Evolutionary conservation across 352 stramenopile species (phyloP), one percentile per base, ranked within the genome.

Genomic region (Globisporangium ultimum): DNA sequence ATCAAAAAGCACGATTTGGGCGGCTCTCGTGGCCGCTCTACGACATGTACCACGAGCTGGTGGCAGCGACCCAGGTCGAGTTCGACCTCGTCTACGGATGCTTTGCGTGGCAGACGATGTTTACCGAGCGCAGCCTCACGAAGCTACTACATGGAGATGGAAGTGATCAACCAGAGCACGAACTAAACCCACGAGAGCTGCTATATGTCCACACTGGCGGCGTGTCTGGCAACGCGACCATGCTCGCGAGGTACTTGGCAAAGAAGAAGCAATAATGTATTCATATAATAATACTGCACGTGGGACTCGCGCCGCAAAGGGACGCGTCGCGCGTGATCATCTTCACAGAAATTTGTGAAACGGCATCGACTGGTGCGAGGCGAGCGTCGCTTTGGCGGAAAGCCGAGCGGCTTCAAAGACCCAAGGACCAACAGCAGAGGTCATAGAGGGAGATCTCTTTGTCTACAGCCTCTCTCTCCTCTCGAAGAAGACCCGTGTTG

Each of bases 171-270:
- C 28, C 7, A 36, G 28, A 36, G 28, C 28, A 36, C 4, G 28
- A 36, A 1, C 28, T 0, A 10, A 8, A 36, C 3, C 14, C 40
- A 56, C 66, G 80, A 6, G 70, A 92, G 55, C 50, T 95, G 17
- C 51, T 95, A 21, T 95, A 95, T 60, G 60, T 95, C 12, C 86
- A 95, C 68, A 91, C 82, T 0, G 86, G 86, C 38, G 86, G 86
- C 11, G 74, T 85, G 0, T 87, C 76, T 0, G 86, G 86, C 9
- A 95, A 95, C 57, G 53, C 65, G 28, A 84, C 74, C 13, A 93
- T 93, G 80, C 59, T 93, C 18, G 75, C 67, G 10, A 70, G 86
- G 34, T 95, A 93, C 50, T 21, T 21, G 5, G 54, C 53, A 5
- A 74, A 86, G 61, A 51, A n/a, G 40, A 59, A 61, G 49, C 48